Evolutionary conservation across 108 stramenopile species (phyloP), one percentile per base, ranked within the genome.

Genomic region (Nitzschia palea): DNA sequence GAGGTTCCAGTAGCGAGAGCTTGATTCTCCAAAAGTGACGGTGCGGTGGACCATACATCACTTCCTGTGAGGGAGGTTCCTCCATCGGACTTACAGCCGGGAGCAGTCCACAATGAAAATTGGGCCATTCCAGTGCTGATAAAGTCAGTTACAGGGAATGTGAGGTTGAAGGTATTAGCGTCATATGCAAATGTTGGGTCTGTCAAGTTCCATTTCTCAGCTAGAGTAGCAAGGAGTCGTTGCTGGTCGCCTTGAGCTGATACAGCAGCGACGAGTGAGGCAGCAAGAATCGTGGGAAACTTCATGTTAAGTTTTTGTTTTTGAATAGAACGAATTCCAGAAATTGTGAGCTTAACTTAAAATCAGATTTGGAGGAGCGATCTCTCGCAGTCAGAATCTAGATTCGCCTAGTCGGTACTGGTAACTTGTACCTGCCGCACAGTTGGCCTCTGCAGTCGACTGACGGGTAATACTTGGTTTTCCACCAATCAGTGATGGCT

Each of bases 121-220:
- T 55, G 10, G 9, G 18, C 15, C 47, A 48, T 48, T 8, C 47
- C 47, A 10, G 47, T 20, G 47, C 22, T 48, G 47, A 48, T 48
- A 20, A n/a, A 48, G 18, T 48, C 47, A 18, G 47, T 48, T 4
- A 48, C 47, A n/a, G 47, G 47, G 31, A 32, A 55, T 3, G 55
- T 55, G 14, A 55, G 31, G 27, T 14, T 55, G 31, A 55, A 55
- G 22, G 55, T 55, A 29, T 55, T 55, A 9, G 30, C 22, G 28
- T 29, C 31, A 20, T 28, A 55, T 5, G 14, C n/a, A n/a, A 55
- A 55, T 4, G 5, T 3, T 3, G 55, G 55, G 12, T 55, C 27
- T 25, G 4, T 6, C 22, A 55, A 27, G n/a, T 23, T 14, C 55
- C 55, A 55, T 20, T 33, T 55, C 31, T 55, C 55, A 20, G 47